Base-by-base conservation (phyloP, 164 flowering plant species). In the Akebia trifoliata region DNA sequence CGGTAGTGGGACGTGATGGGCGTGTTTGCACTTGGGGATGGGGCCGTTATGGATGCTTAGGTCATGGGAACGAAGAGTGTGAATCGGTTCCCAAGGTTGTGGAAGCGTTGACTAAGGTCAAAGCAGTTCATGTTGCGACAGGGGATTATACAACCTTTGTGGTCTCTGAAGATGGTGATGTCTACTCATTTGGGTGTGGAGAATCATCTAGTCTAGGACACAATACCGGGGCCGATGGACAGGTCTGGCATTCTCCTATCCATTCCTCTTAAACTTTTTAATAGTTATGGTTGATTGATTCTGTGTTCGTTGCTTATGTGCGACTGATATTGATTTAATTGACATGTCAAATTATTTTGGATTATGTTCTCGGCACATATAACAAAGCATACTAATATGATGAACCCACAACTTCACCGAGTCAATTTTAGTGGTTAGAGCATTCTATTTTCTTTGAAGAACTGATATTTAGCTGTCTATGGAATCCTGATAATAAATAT, bases 11-110 rank as follows among this genome's bases (percentile, higher is more conserved):
- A 6, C 71, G 57, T 26, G 99, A 94, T 60, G 99, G 99, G 15
- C 75, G 99, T 39, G 99, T 94, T 3, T 94, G 97, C 73, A 94
- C 99, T 2, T 94, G 99, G 99, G 99, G 99, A 24, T 94, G 99
- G 99, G 97, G 97, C 1, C 84, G 91, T 1, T 83, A 88, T 58
- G 99, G 99, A 22, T 94, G 99, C 78, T 72, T 94, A 54, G 99
- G 97, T 30, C 99, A 94, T 59, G 99, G 99, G 15, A 84, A 88
- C 43, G 96, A 90, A 62, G 97, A 94, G 30, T 82, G 94, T 64
- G 93, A 90, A 62, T 80, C 88, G 7, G 76, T 60, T 54, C 99
- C 99, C 8, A 94, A 86, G 72, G 97, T 94, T 18, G 95, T 94
- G 17, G 85, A 88, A 69, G 73, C 83, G 24, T 70, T 94, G 59